A percentile compares a stretch with the other conserved stretches of the same genome.
Evolutionary conservation across 331 rosid genomes (phyloP).

Genomic region (Erythrophleum ivorense): DNA sequence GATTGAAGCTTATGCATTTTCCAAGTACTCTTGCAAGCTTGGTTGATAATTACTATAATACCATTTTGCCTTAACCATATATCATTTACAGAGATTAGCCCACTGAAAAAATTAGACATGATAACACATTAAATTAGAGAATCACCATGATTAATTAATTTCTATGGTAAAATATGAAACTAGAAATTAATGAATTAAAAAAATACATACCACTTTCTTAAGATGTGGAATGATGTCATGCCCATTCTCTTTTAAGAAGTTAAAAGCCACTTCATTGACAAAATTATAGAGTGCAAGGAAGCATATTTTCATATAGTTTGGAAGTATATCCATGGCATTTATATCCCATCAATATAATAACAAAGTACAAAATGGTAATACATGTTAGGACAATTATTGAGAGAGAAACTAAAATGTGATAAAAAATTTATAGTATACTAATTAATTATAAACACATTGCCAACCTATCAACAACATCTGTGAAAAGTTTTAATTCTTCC

Average conservation of each 20-base stretch:
- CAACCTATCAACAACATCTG: neutral
- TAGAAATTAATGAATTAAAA: neutral
- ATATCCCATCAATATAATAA: neutral
- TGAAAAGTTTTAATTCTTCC: neutral
- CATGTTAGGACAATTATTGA: neutral
- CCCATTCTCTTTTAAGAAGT: neutral
- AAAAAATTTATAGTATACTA: too few species aligned
- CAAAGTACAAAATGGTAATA: neutral
- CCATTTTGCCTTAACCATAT: neutral
- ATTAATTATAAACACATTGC: neutral
- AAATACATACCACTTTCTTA: neutral
- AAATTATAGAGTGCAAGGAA: constrained; percentile 1
- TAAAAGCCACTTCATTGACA: neutral
- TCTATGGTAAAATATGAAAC: neutral
- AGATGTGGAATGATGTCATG: neutral
- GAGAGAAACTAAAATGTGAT: neutral
- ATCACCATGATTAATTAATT: neutral
- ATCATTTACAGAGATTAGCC: neutral
- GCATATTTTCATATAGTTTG: neutral
- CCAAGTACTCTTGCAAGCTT: neutral
- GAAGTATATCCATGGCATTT: neutral
- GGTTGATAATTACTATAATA: neutral
- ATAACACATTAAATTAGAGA: neutral
- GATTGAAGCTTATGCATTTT: neutral
- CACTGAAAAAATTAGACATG: neutral